Percentiles rank a stretch among this genome's conserved stretches.
Evolutionary conservation across 2,329 filamentous ascomycete genomes (phyloP).

Genomic region (Huntiella omanensis): DNA sequence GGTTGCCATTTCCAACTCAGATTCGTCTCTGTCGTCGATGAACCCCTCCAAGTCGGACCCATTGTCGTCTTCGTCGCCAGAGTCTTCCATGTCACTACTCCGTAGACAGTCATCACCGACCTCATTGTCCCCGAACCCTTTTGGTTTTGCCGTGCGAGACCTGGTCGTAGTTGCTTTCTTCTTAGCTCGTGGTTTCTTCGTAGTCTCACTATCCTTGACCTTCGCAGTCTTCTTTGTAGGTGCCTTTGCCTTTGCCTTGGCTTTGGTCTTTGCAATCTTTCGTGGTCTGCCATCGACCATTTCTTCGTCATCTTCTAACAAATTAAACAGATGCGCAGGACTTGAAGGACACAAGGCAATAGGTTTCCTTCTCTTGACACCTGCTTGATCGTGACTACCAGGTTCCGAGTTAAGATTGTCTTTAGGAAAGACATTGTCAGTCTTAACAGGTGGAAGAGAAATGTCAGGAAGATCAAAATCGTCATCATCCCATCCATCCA

Average conservation of each 20-base stretch:
- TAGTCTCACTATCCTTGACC: neutral
- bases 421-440: neutral
- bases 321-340: slow-evolving; percentile 7
- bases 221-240: neutral
- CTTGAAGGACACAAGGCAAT: slow-evolving; percentile 5
- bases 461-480: slow-evolving; percentile 7
- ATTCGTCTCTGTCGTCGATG: slow-evolving; percentile 7
- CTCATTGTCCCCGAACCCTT: slow-evolving; percentile 5
- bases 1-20: neutral
- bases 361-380: neutral
- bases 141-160: neutral
- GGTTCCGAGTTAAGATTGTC: neutral
- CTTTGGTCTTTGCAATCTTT: neutral
- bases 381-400: neutral
- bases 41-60: slow-evolving; percentile 11
- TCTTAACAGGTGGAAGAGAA: neutral
- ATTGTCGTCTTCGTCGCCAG: slow-evolving; percentile 10
- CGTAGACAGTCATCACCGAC: slow-evolving; percentile 8
- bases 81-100: slow-evolving; percentile 11
- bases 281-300: neutral
- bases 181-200: neutral
- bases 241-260: neutral
- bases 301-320: slow-evolving; percentile 7
- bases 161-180: neutral
- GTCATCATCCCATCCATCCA: slow-evolving; percentile 2